Conservation (phyloP, 2,329 filamentous ascomycete genomes). For the Plectosphaerella sp. region DNA sequence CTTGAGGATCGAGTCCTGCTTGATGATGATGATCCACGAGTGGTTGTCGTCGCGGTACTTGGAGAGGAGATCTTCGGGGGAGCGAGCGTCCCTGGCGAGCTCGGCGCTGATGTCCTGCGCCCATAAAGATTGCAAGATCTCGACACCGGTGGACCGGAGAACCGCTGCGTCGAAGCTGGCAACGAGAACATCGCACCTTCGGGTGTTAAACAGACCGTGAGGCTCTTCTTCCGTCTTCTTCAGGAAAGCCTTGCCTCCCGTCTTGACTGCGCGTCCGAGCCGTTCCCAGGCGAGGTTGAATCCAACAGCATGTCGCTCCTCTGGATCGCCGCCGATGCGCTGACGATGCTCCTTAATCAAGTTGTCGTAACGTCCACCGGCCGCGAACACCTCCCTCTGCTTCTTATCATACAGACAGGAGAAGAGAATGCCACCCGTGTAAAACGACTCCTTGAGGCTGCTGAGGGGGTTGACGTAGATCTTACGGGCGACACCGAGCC, state of each 20-base stretch:
- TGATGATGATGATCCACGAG: slow-evolving; percentile 85
- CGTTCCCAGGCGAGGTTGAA: slow-evolving; percentile 89
- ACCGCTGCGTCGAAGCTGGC: slow-evolving; percentile 79
- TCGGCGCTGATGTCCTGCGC: slow-evolving; percentile 82
- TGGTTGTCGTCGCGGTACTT: slow-evolving; percentile 74
- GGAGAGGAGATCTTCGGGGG: slow-evolving; percentile 72
- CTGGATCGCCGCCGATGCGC: slow-evolving; percentile 56
- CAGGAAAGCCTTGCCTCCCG: slow-evolving; percentile 52
- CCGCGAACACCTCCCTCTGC: slow-evolving; percentile 80
- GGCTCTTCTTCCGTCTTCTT: slow-evolving; percentile 66
- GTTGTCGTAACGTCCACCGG: slow-evolving; percentile 88
- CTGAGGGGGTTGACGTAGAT: slow-evolving; percentile 81
- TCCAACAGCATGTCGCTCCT: slow-evolving; percentile 78
- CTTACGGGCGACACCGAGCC: slow-evolving; percentile 70
- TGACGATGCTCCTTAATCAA: slow-evolving; percentile 81
- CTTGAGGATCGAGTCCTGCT: slow-evolving; percentile 72
- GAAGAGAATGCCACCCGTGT: slow-evolving; percentile 79
- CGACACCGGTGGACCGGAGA: slow-evolving; percentile 70
- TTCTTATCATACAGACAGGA: slow-evolving; percentile 86
- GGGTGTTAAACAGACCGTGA: slow-evolving; percentile 54
- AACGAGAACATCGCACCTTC: slow-evolving; percentile 81
- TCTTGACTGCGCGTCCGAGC: slow-evolving; percentile 55
- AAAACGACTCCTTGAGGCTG: slow-evolving; percentile 90
- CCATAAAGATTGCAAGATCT: slow-evolving; percentile 77
- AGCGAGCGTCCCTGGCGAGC: slow-evolving; percentile 73